Percentiles rank a stretch among this genome's conserved stretches.
Conservation (phyloP, 2,329 filamentous ascomycete species). For the Microdochium bolleyi region DNA sequence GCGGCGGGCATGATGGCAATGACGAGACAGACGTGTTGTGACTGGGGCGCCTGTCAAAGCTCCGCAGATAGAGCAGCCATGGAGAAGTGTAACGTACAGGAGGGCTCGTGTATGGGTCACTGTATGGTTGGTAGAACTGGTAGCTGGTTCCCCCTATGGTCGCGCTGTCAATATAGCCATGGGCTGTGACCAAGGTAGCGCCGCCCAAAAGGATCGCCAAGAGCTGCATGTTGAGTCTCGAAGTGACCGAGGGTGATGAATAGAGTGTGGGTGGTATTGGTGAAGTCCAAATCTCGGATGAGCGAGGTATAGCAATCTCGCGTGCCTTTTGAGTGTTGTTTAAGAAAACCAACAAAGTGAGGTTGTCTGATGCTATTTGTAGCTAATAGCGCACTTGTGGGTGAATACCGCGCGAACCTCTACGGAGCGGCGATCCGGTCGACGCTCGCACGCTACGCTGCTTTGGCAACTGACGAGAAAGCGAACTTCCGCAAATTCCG, state of each 20-base stretch:
- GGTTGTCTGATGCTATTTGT: not conserved
- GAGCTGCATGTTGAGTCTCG: constrained; percentile 14
- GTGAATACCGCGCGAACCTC: not conserved
- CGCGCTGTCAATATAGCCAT: constrained; percentile 39
- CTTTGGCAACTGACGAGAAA: not conserved
- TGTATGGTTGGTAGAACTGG: constrained; percentile 29
- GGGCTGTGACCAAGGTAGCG: constrained; percentile 33
- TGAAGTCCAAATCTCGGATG: no score
- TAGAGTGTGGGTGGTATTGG: no score
- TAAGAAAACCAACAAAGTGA: no score
- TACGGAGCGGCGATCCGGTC: not conserved
- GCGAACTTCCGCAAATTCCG: not conserved
- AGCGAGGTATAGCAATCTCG: no score
- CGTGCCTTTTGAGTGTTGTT: no score
- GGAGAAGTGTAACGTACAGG: not conserved
- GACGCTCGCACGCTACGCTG: not conserved
- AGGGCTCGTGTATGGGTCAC: constrained; percentile 31
- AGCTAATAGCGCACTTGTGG: not conserved
- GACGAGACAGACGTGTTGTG: not conserved
- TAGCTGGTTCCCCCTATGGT: constrained; percentile 32
- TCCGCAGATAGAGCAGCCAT: not conserved
- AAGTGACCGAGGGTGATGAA: no score
- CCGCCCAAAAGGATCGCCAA: constrained; percentile 18
- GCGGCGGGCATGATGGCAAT: constrained; percentile 2
- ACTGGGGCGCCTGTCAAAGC: not conserved